phyloP scores from a whole-genome alignment of 2,329 filamentous ascomycete genomes.

The Pseudogymnoascus sp. region DNA sequence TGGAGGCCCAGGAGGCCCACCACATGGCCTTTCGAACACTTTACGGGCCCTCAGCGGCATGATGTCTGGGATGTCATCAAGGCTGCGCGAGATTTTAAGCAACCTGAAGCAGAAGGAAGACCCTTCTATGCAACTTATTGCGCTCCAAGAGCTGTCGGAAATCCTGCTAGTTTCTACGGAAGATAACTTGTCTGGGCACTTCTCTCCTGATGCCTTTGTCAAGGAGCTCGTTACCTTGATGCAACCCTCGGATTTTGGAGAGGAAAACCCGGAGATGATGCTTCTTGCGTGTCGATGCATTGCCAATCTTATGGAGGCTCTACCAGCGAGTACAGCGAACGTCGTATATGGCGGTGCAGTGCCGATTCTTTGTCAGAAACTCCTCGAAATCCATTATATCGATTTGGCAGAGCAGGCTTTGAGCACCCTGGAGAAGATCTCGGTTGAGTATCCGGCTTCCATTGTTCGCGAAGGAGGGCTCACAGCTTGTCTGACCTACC shows the following conservation, averaged over 20 bases:
- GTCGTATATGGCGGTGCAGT: constrained; percentile 97
- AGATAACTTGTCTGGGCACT: constrained; percentile 90
- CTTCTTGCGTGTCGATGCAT: constrained; percentile 90
- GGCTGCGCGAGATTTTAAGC: constrained; percentile 67
- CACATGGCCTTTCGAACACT: constrained; percentile 65
- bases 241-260: constrained; percentile 75
- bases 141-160: constrained; percentile 86
- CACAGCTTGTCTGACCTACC: constrained; percentile 88
- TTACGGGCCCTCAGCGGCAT: constrained; percentile 83
- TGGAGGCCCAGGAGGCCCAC: constrained; percentile 53
- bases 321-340: constrained; percentile 86
- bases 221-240: constrained; percentile 89
- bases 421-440: constrained; percentile 96
- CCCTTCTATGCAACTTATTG: constrained; percentile 79
- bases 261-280: constrained; percentile 96
- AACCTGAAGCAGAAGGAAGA: constrained; percentile 79
- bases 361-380: constrained; percentile 85
- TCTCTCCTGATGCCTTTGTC: constrained; percentile 87
- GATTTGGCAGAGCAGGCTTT: constrained; percentile 94
- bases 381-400: constrained; percentile 94
- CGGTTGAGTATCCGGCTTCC: constrained; percentile 84
- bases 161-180: constrained; percentile 91
- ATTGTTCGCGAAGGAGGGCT: constrained; percentile 94
- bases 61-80: constrained; percentile 75
- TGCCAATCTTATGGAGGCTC: constrained; percentile 94